These are phyloP conservation scores for Pseudocercospora fuligena DNA, from an alignment of 2,329 filamentous ascomycete genomes.

Conservation along the genomic window DNA sequence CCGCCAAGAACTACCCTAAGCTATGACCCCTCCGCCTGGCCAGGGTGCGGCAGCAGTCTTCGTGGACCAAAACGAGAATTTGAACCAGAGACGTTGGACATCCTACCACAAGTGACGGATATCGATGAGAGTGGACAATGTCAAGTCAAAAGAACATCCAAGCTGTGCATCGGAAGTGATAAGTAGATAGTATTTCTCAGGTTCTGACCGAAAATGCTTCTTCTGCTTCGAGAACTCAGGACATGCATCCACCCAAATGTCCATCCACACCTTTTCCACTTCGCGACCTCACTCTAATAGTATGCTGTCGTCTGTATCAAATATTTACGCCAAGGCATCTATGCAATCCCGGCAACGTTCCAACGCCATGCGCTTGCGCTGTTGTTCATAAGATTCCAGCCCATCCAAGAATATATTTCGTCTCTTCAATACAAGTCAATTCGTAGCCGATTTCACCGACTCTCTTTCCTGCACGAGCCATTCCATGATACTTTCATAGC, in stretches of 20 bases:
- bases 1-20: no score
- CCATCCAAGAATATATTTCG: neutral
- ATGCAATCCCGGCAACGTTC: neutral
- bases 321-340: neutral
- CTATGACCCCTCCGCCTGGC: no score
- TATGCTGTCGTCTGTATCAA: neutral
- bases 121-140: no score
- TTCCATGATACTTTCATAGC: slow-evolving; percentile 92
- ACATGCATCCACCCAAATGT: neutral
- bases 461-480: slow-evolving; percentile 66
- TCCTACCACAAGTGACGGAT: no score
- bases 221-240: neutral
- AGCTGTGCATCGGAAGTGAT: no score
- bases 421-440: slow-evolving; percentile 10
- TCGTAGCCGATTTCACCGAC: slow-evolving; percentile 8
- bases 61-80: no score
- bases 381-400: neutral
- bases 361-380: neutral
- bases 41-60: no score
- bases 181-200: no score
- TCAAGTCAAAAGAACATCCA: no score
- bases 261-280: no score
- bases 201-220: no score
- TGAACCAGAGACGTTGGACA: no score
- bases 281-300: neutral